Base-by-base conservation (phyloP, 1,284 basidiomycete genomes). In the Microbotryum scabiosae region DNA sequence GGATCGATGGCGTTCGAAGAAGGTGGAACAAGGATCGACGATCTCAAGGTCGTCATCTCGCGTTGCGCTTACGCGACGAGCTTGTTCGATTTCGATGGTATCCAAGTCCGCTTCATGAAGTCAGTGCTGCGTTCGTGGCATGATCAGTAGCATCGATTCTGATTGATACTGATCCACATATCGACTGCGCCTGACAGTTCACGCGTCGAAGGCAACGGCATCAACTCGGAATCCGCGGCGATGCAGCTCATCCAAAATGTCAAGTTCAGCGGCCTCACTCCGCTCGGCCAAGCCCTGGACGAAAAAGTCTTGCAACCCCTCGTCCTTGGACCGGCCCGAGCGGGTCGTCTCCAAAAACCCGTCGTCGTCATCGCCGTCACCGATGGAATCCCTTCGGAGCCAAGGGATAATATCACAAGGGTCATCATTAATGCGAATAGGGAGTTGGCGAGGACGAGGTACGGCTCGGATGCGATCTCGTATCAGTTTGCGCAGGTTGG, bases 241-340 rank as follows among this genome's bases (percentile, higher is more conserved):
- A 62, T 72, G 36, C 69, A 75, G 54, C 73, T 79, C 26, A 63
- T 79, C 46, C 50, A 69, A 14, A 72, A 76, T 56, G 73, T 79
- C 72, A 75, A 76, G 66, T 79, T 78, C 73, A 75, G 74, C 8
- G 78, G 76, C 48, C 55, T 68, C 7, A 56, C 54, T 18, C 54
- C 59, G 9, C 54, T 60, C 25, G 36, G 36, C 5, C 36, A 41
- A 41, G 68, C 71, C 5, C 66, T 79, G 28, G 71, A 73, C 57
- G 68, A 73, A 48, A 79, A 79, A 71, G 71, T 79, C 64, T 68
- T 79, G 36, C 73, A 78, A 65, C 78, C 78, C 25, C 67, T 78
- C 23, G 71, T 79, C 3, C 68, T 78, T 23, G 75, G 72, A 32
- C 77, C 78, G 5, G 77, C 75, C n/a, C 70, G 73, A 21, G 47